phyloP scores from a whole-genome alignment of 805 yeast genomes.

The Suhomyces sp. region DNA sequence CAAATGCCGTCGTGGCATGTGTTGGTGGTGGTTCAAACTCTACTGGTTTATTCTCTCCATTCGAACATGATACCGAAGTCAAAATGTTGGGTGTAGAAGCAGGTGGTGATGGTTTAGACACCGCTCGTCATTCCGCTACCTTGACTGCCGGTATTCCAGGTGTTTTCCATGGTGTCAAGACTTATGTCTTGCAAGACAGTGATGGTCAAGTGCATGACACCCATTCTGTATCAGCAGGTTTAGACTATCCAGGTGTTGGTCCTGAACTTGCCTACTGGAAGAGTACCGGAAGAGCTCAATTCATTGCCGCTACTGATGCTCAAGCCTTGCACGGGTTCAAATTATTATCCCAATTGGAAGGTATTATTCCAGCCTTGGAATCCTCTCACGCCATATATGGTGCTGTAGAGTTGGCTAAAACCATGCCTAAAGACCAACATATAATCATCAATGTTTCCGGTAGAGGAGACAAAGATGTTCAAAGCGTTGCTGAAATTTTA shows the following conservation, averaged over 20 bases:
- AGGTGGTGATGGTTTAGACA: slow-evolving; percentile 95
- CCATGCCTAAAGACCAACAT: slow-evolving; percentile 72
- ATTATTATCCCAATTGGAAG: slow-evolving; percentile 86
- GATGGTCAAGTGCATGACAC: slow-evolving; percentile 99
- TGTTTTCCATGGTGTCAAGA: slow-evolving; percentile 96
- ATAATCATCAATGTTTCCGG: slow-evolving; percentile 91
- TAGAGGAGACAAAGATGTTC: slow-evolving; percentile 99
- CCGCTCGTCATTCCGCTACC: slow-evolving; percentile 90
- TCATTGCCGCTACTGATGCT: slow-evolving; percentile 92
- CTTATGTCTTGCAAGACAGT: slow-evolving; percentile 82
- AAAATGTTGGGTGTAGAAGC: slow-evolving; percentile 94
- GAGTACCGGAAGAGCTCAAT: slow-evolving; percentile 86
- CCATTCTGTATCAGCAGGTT: slow-evolving; percentile 96
- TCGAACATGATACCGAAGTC: slow-evolving; percentile 76
- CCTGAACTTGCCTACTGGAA: slow-evolving; percentile 97
- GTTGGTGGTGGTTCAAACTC: slow-evolving; percentile 99
- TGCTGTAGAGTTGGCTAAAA: slow-evolving; percentile 82
- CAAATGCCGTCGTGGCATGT: slow-evolving; percentile 95
- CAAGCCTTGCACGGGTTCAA: slow-evolving; percentile 91
- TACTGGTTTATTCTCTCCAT: slow-evolving; percentile 93
- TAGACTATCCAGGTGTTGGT: slow-evolving; percentile 99
- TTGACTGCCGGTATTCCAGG: slow-evolving; percentile 94
- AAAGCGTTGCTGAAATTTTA: slow-evolving; percentile 91
- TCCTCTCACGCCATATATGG: slow-evolving; percentile 96
- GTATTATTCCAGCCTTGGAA: slow-evolving; percentile 97